Evolutionary conservation across 139 green algal species (phyloP).

Genomic region (Chlorella vulgaris): DNA sequence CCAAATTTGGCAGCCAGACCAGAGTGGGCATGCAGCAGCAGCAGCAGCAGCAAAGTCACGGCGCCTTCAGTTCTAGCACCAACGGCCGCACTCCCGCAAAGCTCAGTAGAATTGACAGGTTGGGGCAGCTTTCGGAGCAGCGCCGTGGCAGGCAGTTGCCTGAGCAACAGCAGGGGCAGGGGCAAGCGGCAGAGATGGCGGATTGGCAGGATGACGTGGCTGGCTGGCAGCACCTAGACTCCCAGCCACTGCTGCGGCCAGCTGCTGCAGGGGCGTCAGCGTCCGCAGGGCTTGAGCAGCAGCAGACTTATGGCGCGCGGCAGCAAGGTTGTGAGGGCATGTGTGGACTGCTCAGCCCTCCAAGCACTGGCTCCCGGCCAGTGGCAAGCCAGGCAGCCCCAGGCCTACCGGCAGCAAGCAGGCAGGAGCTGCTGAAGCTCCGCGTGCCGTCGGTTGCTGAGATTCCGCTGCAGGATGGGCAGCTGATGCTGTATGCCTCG

Average conservation of each 20-base stretch:
- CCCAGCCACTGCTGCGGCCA: too few relatives aligned
- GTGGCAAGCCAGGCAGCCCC: background rate
- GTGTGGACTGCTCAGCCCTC: background rate
- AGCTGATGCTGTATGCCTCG: slow-evolving; percentile 6
- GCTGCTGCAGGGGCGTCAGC: too few relatives aligned
- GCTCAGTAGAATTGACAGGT: too few relatives aligned
- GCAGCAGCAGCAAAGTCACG: too few relatives aligned
- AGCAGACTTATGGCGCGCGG: background rate
- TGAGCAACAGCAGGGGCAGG: background rate
- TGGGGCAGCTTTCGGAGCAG: slow-evolving; percentile 19
- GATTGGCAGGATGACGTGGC: background rate
- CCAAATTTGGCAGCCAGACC: too few relatives aligned
- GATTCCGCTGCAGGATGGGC: background rate
- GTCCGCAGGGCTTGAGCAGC: background rate
- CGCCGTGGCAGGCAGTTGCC: slow-evolving; percentile 16
- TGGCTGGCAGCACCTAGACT: slow-evolving; percentile 2
- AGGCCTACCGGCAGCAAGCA: background rate
- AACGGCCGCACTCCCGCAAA: too few relatives aligned
- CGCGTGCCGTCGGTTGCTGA: background rate
- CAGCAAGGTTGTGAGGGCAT: background rate
- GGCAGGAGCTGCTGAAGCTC: background rate
- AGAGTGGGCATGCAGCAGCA: too few relatives aligned
- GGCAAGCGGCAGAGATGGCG: background rate
- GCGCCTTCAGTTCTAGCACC: too few relatives aligned
- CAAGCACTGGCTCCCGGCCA: background rate